phyloP scores from a whole-genome alignment of 306 rosid species.

The Begonia fuchsioides region DNA sequence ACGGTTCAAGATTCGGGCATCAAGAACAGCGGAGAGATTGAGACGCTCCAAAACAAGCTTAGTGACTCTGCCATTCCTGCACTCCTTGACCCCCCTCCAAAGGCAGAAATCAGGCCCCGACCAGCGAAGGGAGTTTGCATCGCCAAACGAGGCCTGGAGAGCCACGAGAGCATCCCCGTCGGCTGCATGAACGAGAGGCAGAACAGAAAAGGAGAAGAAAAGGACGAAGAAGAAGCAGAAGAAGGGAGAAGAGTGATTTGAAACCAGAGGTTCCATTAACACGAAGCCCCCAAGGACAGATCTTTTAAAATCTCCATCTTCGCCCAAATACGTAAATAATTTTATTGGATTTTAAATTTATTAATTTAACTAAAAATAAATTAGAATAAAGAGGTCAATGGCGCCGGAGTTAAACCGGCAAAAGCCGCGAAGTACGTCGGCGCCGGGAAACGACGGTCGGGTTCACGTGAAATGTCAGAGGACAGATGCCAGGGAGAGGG shows the following conservation, averaged over 20 bases:
- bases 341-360: too few species aligned
- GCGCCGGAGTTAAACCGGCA: too few species aligned
- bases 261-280: conserved; percentile 4
- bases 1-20: conserved; percentile 35
- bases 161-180: conserved; percentile 46
- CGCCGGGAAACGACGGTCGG: too few species aligned
- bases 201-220: conserved; percentile 4
- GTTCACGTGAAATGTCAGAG: too few species aligned
- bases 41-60: conserved; percentile 63
- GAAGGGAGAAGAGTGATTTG: conserved; percentile 6
- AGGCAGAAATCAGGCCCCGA: conserved; percentile 35
- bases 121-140: conserved; percentile 48
- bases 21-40: conserved; percentile 50
- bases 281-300: too few species aligned
- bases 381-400: too few species aligned
- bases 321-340: too few species aligned
- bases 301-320: too few species aligned
- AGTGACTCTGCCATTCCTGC: conserved; percentile 56
- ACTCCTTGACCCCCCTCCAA: conserved; percentile 68
- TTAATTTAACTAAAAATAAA: too few species aligned
- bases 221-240: conserved; percentile 8
- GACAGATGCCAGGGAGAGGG: too few species aligned
- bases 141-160: conserved; percentile 47
- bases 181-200: conserved; percentile 16
- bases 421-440: too few species aligned